Conservation (phyloP, 2,329 filamentous ascomycete species). For the Podosphaera aphanis region DNA sequence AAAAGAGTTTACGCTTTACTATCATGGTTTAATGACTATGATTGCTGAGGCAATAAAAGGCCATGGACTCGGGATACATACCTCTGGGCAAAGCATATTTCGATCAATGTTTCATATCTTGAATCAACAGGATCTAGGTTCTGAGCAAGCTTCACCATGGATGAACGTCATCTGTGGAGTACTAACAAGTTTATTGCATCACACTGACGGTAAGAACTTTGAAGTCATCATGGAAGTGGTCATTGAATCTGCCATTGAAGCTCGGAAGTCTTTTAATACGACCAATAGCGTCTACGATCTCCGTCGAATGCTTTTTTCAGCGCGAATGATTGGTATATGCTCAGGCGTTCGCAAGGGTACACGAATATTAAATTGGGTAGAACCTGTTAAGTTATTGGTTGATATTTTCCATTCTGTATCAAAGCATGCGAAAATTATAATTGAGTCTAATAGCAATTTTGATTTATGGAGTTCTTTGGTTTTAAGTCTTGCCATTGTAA, state of each 20-base stretch:
- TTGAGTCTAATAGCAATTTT: slow-evolving; percentile 13
- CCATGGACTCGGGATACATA: slow-evolving; percentile 34
- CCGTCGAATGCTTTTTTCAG: slow-evolving; percentile 24
- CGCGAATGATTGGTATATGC: slow-evolving; percentile 41
- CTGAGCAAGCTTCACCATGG: slow-evolving; percentile 24
- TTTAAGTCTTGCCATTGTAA: slow-evolving; percentile 37
- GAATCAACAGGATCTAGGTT: slow-evolving; percentile 24
- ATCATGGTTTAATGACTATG: slow-evolving; percentile 75
- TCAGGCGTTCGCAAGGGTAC: slow-evolving; percentile 63
- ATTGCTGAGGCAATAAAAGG: slow-evolving; percentile 62
- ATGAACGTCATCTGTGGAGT: slow-evolving; percentile 49
- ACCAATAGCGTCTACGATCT: slow-evolving; percentile 14
- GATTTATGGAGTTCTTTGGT: slow-evolving; percentile 33
- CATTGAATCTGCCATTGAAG: slow-evolving; percentile 22
- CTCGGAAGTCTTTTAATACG: slow-evolving; percentile 19
- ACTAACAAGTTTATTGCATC: slow-evolving; percentile 61
- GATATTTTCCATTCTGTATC: slow-evolving; percentile 27
- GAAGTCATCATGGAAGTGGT: slow-evolving; percentile 40
- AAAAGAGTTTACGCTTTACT: slow-evolving; percentile 44
- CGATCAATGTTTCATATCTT: slow-evolving; percentile 22
- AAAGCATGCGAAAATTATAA: slow-evolving; percentile 15
- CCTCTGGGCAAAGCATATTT: slow-evolving; percentile 30
- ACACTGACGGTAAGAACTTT: slow-evolving; percentile 54
- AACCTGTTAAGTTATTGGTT: slow-evolving; percentile 32
- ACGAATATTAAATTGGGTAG: slow-evolving; percentile 49